phyloP scores from a whole-genome alignment of 257 asterid genomes.

The Solanum sitiens region DNA sequence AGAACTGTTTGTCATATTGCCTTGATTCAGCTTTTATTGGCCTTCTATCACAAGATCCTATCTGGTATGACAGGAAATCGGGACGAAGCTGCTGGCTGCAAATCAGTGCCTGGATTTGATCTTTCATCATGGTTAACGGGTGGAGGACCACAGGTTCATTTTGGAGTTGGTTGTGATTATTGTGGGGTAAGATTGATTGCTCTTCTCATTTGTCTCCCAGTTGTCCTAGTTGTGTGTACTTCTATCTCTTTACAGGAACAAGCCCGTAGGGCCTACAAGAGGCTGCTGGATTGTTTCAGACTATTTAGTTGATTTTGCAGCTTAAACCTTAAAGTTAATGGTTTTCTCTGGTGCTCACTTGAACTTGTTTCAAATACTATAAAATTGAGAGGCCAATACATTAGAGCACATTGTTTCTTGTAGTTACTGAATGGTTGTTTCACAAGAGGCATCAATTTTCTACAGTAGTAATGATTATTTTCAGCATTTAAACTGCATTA shows the following conservation, averaged over 20 bases:
- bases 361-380: neutral
- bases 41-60: neutral
- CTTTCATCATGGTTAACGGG: constrained; percentile 6
- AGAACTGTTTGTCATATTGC: neutral
- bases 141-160: constrained; percentile 27
- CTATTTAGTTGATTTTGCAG: neutral
- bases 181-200: constrained; percentile 50
- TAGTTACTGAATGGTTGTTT: neutral
- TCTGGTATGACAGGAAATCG: constrained; percentile 10
- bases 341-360: neutral
- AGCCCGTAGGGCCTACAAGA: neutral
- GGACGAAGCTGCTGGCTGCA: constrained; percentile 1
- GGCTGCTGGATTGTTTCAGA: neutral
- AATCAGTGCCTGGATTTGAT: neutral
- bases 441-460: neutral
- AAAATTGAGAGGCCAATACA: neutral
- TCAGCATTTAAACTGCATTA: neutral
- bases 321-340: neutral
- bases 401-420: neutral
- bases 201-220: neutral
- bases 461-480: neutral
- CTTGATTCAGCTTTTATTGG: neutral
- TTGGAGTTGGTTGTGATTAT: constrained; percentile 54
- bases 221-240: neutral
- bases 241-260: neutral